Conservation (phyloP, 345 rosid species). For the Euclidium syriacum region DNA sequence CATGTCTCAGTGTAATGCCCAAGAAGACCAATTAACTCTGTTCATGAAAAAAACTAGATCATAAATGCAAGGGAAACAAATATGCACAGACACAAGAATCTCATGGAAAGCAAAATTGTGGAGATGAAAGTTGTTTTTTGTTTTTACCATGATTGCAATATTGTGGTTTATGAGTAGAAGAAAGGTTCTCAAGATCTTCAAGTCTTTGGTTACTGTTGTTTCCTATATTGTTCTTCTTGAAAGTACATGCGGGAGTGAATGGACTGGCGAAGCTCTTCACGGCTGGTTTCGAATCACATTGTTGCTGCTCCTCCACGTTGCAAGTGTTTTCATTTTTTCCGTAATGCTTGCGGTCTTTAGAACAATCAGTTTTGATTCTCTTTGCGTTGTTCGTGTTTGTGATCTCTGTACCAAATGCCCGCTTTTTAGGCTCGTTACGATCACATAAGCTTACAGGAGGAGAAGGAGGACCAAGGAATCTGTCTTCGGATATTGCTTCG, state of each 20-base stretch:
- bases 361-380: slow-evolving; percentile 37
- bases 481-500: slow-evolving; percentile 31
- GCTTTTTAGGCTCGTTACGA: slow-evolving; percentile 43
- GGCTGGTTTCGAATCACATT: slow-evolving; percentile 18
- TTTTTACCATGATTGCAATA: slow-evolving; percentile 63
- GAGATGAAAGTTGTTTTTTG: neutral
- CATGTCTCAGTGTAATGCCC: slow-evolving; percentile 64
- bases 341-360: slow-evolving; percentile 24
- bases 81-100: neutral
- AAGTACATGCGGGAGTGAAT: slow-evolving; percentile 35
- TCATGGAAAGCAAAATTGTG: neutral
- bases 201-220: slow-evolving; percentile 27
- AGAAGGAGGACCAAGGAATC: slow-evolving; percentile 15
- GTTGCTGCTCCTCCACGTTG: slow-evolving; percentile 24
- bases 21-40: slow-evolving; percentile 66
- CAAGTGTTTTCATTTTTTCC: slow-evolving; percentile 32
- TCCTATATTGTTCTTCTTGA: slow-evolving; percentile 9
- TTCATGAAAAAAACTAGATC: slow-evolving; percentile 23
- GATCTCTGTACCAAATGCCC: slow-evolving; percentile 58
- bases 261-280: slow-evolving; percentile 48
- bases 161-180: slow-evolving; percentile 46
- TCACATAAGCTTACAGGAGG: slow-evolving; percentile 16
- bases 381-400: slow-evolving; percentile 41
- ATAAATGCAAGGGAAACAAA: neutral
- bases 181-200: slow-evolving; percentile 45